Evolutionary conservation across 495 filamentous ascomycete genomes (phyloP).

Genomic region (Letharia columbiana): DNA sequence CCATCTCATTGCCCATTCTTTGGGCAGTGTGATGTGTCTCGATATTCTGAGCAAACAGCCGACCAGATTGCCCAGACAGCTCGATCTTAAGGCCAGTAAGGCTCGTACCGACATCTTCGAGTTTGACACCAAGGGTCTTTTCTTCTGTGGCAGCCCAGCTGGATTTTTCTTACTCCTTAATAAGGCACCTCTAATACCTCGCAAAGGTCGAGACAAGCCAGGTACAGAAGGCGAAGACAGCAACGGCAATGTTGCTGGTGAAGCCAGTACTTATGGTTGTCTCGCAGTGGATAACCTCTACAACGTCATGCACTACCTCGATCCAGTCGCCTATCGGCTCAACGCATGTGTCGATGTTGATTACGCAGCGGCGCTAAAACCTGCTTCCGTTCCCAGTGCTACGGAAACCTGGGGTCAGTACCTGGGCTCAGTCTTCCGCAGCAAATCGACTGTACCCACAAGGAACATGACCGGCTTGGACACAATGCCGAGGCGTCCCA

Average conservation of each 20-base stretch:
- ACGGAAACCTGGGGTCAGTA: constrained; percentile 57
- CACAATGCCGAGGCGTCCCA: constrained; percentile 33
- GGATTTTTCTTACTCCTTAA: constrained; percentile 91
- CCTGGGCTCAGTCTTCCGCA: constrained; percentile 55
- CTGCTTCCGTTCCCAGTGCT: constrained; percentile 67
- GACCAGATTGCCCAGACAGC: constrained; percentile 46
- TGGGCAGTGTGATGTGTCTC: constrained; percentile 87
- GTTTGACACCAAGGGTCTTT: constrained; percentile 83
- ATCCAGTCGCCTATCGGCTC: constrained; percentile 79
- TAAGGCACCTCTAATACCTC: constrained; percentile 69
- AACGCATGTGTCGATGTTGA: constrained; percentile 80
- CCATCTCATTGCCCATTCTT: constrained; percentile 85
- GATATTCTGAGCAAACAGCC: constrained; percentile 88
- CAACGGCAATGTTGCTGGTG: constrained; percentile 59
- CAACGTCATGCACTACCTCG: constrained; percentile 70
- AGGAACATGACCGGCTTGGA: constrained; percentile 21
- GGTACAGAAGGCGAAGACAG: constrained; percentile 58
- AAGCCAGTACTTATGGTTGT: constrained; percentile 75
- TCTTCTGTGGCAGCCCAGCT: constrained; percentile 84
- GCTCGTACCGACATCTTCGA: constrained; percentile 62
- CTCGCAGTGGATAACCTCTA: constrained; percentile 92
- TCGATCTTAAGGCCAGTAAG: constrained; percentile 43
- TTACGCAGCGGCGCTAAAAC: constrained; percentile 68
- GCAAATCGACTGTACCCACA: constrained; percentile 28
- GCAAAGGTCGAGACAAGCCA: constrained; percentile 65